phyloP scores from a whole-genome alignment of 1,284 basidiomycete genomes.

The Microbotryum saponariae region DNA sequence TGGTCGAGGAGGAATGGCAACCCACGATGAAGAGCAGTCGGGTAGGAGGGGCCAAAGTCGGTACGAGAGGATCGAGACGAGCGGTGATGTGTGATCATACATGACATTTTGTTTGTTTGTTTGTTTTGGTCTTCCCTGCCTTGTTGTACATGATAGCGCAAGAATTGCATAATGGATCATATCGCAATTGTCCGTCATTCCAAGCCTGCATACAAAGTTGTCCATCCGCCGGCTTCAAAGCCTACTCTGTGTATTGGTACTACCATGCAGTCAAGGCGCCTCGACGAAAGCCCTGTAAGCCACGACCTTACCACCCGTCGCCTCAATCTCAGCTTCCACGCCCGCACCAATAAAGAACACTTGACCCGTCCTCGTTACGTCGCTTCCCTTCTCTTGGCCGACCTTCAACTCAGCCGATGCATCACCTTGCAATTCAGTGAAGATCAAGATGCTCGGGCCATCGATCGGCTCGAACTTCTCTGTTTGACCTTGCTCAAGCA shows the following conservation, averaged over 20 bases:
- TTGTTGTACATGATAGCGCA: too few species aligned
- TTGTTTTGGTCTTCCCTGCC: too few species aligned
- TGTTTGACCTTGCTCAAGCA: constrained; percentile 47
- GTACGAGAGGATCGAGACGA: too few species aligned
- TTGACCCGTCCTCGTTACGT: constrained; percentile 56
- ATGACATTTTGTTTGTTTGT: too few species aligned
- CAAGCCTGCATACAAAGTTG: not conserved
- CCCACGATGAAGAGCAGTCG: too few species aligned
- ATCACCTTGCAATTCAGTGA: constrained; percentile 61
- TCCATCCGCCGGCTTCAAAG: not conserved
- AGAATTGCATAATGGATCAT: too few species aligned
- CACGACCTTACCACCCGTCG: constrained; percentile 45
- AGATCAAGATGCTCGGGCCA: constrained; percentile 78
- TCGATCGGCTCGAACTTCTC: constrained; percentile 58
- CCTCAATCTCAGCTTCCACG: constrained; percentile 50
- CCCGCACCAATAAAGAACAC: constrained; percentile 80
- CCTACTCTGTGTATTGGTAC: too few species aligned
- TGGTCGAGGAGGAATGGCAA: too few species aligned
- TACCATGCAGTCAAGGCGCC: constrained; percentile 8
- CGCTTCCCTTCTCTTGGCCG: constrained; percentile 48
- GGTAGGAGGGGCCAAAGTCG: too few species aligned
- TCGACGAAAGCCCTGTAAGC: constrained; percentile 67
- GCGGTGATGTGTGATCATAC: too few species aligned
- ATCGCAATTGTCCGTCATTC: too few species aligned
- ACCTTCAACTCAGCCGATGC: constrained; percentile 39